Base-by-base conservation (phyloP, 2,329 filamentous ascomycete genomes). In the Aciculosporium take region DNA sequence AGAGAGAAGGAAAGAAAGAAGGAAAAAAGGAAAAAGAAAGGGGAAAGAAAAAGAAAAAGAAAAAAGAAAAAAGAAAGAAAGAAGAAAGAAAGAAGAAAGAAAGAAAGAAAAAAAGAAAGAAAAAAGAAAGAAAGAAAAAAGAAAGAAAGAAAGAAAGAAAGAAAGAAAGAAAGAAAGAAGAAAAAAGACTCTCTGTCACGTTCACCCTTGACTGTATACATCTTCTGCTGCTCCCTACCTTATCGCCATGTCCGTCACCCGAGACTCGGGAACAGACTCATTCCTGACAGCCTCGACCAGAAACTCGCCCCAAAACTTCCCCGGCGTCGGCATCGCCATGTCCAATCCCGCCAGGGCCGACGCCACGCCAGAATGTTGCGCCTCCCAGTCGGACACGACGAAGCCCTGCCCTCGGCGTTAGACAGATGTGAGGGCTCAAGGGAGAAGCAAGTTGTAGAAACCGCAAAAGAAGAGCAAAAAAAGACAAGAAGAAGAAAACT, bases 321-420 rank as follows among this genome's bases (percentile, higher is more conserved):
- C 51, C 1, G 53, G 58, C 7, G 47, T 59, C 0, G 79, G 79
- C 81, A 86, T 85, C 9, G 70, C 72, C 71, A 84, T 76, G 53
- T 86, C 81, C 23, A 87, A 56, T 23, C 82, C 83, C 3, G 79
- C 76, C 42, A 79, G 59, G 1, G 79, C 68, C 4, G 69, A 70
- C 1, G 69, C 69, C 9, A 80, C 70, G 28, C 79, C 79, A 0
- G 73, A 63, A 47, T 82, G 78, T 41, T 81, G 78, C 1, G 77
- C 81, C 25, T 61, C 56, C 78, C 80, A 85, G 53, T 86, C 81
- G 0, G 72, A 69, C 31, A 80, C 70, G 1, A 84, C 71, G 48
- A 79, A 83, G 0, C 81, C 81, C 48, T 75, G 0, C 5, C 15
- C 5, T 13, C 18, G 9, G 7, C 15, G 7, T 61, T 53, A 56